phyloP scores from a whole-genome alignment of 257 asterid species.

The Solanum pennellii region DNA sequence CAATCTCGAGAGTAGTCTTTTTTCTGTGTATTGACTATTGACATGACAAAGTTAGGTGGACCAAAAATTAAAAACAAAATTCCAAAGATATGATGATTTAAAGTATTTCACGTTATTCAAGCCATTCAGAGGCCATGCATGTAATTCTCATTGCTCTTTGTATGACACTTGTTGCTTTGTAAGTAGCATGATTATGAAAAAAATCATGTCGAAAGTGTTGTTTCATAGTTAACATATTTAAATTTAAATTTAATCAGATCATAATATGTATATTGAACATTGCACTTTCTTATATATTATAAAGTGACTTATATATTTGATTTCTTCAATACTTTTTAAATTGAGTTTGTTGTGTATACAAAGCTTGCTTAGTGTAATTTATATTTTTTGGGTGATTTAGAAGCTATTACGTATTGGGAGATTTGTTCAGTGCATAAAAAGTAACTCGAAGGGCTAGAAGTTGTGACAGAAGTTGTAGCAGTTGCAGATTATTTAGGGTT shows the following conservation, averaged over 20 bases:
- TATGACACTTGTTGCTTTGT: not conserved
- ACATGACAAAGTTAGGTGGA: constrained; percentile 23
- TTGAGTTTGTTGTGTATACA: fast-evolving
- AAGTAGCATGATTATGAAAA: fast-evolving
- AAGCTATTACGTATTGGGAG: fast-evolving
- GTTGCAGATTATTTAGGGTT: too few species aligned
- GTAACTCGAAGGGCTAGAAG: too few species aligned
- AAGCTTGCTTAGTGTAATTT: fast-evolving
- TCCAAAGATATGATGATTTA: not conserved
- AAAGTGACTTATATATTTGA: too few species aligned
- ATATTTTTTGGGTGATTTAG: fast-evolving
- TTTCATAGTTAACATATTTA: fast-evolving
- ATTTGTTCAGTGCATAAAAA: too few species aligned
- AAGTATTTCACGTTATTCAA: constrained; percentile 8
- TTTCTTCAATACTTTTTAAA: fast-evolving
- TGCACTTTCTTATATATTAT: too few species aligned
- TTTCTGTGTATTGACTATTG: constrained; percentile 2
- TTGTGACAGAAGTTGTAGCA: too few species aligned
- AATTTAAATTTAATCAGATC: not conserved
- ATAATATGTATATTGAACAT: fast-evolving
- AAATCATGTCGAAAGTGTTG: fast-evolving
- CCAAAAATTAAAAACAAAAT: not conserved
- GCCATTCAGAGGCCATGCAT: constrained; percentile 7
- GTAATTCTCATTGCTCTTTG: constrained; percentile 2
- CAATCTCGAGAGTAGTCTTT: constrained; percentile 36